Evolutionary conservation across 306 rosid genomes (phyloP).

Genomic region (Delonix regia): DNA sequence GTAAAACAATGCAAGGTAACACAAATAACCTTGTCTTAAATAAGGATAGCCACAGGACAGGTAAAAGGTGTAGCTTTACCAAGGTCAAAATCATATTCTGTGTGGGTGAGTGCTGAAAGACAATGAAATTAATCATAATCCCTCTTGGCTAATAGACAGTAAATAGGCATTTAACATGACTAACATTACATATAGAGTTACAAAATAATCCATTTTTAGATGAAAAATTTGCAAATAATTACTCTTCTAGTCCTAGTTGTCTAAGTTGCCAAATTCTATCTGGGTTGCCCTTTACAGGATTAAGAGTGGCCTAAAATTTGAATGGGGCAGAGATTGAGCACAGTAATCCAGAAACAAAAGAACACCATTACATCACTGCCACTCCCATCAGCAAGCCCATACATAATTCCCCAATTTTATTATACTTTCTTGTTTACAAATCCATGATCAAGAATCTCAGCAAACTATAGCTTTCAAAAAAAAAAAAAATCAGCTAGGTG

Average conservation of each 20-base stretch:
- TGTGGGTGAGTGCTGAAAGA: neutral
- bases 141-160: neutral
- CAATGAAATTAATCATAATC: neutral
- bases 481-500: neutral
- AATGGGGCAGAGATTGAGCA: slow-evolving; percentile 4
- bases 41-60: slow-evolving; percentile 8
- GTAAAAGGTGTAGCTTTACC: neutral
- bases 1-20: slow-evolving; percentile 4
- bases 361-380: neutral
- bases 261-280: neutral
- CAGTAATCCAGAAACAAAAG: neutral
- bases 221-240: neutral
- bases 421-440: slow-evolving; percentile 29
- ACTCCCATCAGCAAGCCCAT: slow-evolving; percentile 26
- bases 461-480: slow-evolving; percentile 17
- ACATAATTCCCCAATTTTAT: slow-evolving; percentile 14
- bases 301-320: neutral
- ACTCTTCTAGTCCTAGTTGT: neutral
- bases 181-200: no score
- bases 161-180: neutral
- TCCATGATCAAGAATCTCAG: slow-evolving; percentile 24
- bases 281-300: neutral
- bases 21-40: slow-evolving; percentile 20
- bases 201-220: neutral
- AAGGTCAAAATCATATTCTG: slow-evolving; percentile 5